Evolutionary conservation across 108 stramenopile genomes (phyloP), one percentile per base, ranked within the genome.

Genomic region (Schizochytrium sp.): DNA sequence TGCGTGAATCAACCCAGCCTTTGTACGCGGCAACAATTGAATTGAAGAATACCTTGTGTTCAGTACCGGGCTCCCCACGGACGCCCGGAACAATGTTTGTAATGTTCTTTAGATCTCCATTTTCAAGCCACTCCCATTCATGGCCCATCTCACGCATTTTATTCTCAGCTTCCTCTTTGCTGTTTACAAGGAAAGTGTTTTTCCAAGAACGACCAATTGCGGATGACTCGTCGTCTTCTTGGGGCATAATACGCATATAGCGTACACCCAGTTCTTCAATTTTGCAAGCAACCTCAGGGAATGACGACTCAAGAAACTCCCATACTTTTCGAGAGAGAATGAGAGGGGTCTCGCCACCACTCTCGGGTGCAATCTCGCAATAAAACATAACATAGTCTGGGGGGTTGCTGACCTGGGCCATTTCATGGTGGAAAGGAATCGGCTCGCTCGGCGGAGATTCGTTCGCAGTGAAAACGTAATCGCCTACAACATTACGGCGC

Each of bases 341-440:
- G 56, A 96, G 87, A 2, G 96, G 95, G 40, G 96, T 96, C 72
- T 96, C 95, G 42, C 96, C 96, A 10, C 96, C 96, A 13, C 89
- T 91, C 76, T 93, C 89, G 28, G 95, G 87, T 38, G 96, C 94
- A 19, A 88, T 50, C 56, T 96, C 95, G 90, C 96, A 96, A 72
- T 93, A 95, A 90, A 96, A 96, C 88, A 95, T 94, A 19, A 96
- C 57, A 50, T 95, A 95, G 61, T 89, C 89, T 12, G 96, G 96
- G 50, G 95, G 95, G 88, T 95, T 92, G 56, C 91, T 90, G 56
- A 92, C 91, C 90, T 96, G 95, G 7, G 95, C 95, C 42, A 96
- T 91, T 59, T 96, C 96, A 69, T 96, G 96, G 90, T 96, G 96
- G 89, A 96, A 96, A 0, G 96, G 95, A 61, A 96, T 96, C 47